A percentile compares a stretch with the other conserved stretches of the same genome.
These are phyloP conservation scores for Epicoccum nigrum DNA, from an alignment of 2,329 filamentous ascomycete genomes.

Conservation along the genomic window DNA sequence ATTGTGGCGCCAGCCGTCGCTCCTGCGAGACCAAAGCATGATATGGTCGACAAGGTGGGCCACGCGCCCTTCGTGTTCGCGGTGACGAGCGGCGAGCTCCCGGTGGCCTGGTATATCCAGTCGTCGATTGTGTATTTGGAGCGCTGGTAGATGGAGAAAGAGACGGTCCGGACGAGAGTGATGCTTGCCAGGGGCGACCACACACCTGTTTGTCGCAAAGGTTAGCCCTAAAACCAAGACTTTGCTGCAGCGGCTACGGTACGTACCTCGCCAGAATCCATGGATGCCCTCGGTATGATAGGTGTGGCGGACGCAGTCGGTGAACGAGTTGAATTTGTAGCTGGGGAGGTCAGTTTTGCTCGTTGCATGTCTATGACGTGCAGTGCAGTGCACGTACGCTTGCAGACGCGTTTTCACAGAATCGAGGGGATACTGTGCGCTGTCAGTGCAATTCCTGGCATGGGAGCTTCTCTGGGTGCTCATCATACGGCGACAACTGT, in stretches of 20 bases:
- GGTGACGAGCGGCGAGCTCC: conserved; percentile 74
- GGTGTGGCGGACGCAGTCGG: conserved; percentile 75
- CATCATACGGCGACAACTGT: conserved; percentile 70
- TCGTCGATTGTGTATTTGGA: conserved; percentile 75
- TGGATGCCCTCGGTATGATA: conserved; percentile 64
- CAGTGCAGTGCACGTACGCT: conserved; percentile 54
- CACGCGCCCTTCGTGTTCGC: conserved; percentile 73
- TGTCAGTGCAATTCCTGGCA: conserved; percentile 25
- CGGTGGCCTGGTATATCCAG: conserved; percentile 68
- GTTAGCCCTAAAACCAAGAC: conserved; percentile 18
- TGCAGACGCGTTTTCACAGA: conserved; percentile 92
- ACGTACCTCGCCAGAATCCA: conserved; percentile 62
- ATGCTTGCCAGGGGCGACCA: conserved; percentile 81
- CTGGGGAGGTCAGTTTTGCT: conserved; percentile 31
- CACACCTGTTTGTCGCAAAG: conserved; percentile 59
- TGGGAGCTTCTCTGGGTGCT: too few relatives aligned
- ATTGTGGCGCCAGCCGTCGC: conserved; percentile 81
- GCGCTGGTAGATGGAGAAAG: conserved; percentile 80
- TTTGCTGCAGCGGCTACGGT: conserved; percentile 24
- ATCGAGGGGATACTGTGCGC: conserved; percentile 73
- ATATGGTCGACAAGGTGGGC: conserved; percentile 74
- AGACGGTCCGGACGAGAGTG: conserved; percentile 76
- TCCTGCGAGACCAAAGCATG: conserved; percentile 78
- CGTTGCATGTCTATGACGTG: conserved; percentile 1
- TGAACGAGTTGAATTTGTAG: conserved; percentile 76